Evolutionary conservation across 2,329 filamentous ascomycete species (phyloP).

Genomic region (Daldinia sp.): DNA sequence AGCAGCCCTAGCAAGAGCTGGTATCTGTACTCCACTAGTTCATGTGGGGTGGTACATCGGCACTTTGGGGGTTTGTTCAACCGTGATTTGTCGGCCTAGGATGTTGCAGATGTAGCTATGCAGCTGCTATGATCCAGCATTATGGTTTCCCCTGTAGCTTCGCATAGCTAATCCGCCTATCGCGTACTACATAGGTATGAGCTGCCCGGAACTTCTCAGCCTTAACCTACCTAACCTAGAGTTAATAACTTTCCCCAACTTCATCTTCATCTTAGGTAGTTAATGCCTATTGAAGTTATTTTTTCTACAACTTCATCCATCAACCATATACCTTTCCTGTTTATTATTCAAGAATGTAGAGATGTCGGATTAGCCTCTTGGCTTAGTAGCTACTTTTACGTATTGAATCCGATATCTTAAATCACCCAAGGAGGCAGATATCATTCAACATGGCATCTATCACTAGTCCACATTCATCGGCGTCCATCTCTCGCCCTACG

Average conservation of each 20-base stretch:
- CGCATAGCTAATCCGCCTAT: constrained; percentile 12
- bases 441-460: constrained; percentile 41
- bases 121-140: constrained; percentile 21
- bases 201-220: constrained; percentile 1
- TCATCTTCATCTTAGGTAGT: not conserved
- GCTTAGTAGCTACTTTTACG: constrained; percentile 26
- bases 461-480: constrained; percentile 39
- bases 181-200: not conserved
- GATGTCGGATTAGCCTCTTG: constrained; percentile 3
- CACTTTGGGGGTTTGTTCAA: constrained; percentile 6
- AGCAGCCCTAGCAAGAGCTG: not conserved
- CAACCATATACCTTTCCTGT: not conserved
- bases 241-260: too few species aligned
- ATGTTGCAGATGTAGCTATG: too few species aligned
- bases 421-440: not conserved
- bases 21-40: not conserved
- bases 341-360: constrained; percentile 31
- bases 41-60: constrained; percentile 26
- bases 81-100: constrained; percentile 24
- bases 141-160: constrained; percentile 23
- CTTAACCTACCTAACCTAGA: not conserved
- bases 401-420: not conserved
- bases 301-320: not conserved
- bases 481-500: constrained; percentile 35
- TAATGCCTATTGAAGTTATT: too few species aligned